Evolutionary conservation across 257 asterid species (phyloP).

Genomic region (Ilex aquifolium): DNA sequence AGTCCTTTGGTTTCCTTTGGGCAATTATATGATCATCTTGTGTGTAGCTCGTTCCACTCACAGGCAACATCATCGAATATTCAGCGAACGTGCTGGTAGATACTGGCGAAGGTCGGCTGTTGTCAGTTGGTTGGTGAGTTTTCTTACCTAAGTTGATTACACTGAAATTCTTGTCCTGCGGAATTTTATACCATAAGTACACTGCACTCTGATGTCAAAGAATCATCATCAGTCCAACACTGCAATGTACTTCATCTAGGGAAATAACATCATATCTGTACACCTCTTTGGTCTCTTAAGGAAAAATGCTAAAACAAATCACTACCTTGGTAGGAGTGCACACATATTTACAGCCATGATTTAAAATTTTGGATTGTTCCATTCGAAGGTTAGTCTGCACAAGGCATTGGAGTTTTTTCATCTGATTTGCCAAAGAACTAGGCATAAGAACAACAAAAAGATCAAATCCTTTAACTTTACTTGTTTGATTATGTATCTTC

Average conservation of each 20-base stretch:
- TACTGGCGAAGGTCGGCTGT: constrained; percentile 69
- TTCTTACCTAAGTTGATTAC: background rate
- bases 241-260: background rate
- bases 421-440: too few species aligned
- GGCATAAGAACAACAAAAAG: too few species aligned
- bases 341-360: too few species aligned
- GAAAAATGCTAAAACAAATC: background rate
- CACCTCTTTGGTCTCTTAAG: too few species aligned
- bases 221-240: background rate
- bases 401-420: too few species aligned
- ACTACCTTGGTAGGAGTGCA: background rate
- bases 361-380: too few species aligned
- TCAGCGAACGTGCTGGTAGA: constrained; percentile 50
- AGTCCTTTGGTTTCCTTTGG: background rate
- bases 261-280: too few species aligned
- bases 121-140: constrained; percentile 70
- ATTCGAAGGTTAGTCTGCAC: too few species aligned
- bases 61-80: constrained; percentile 28
- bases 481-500: too few species aligned
- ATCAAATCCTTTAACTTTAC: too few species aligned
- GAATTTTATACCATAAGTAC: background rate
- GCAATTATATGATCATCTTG: constrained; percentile 2
- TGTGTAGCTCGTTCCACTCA: constrained; percentile 23
- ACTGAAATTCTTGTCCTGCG: background rate
- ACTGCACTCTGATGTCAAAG: background rate